These are phyloP conservation scores for Neurospora sp. DNA, from an alignment of 495 filamentous ascomycete genomes.

Conservation along the genomic window DNA sequence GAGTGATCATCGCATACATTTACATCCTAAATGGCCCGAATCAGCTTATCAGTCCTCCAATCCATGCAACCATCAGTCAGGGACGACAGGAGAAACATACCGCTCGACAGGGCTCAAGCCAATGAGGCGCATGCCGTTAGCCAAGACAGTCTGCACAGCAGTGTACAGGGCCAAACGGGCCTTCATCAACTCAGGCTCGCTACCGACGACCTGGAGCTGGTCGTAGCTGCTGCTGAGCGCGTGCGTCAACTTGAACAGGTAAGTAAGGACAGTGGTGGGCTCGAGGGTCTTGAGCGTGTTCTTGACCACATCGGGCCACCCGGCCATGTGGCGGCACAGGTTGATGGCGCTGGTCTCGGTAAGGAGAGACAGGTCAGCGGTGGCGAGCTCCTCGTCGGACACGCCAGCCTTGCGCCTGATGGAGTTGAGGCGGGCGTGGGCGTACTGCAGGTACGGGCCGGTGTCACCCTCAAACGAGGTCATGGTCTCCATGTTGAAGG, in stretches of 20 bases:
- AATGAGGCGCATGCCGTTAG: conserved; percentile 77
- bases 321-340: conserved; percentile 48
- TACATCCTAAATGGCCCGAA: conserved; percentile 16
- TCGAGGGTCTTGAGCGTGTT: conserved; percentile 56
- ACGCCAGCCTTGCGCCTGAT: conserved; percentile 47
- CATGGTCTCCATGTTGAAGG: conserved; percentile 54
- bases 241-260: conserved; percentile 85
- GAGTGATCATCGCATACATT: neutral
- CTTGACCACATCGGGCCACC: conserved; percentile 54
- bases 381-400: conserved; percentile 40
- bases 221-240: conserved; percentile 76
- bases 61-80: neutral
- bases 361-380: conserved; percentile 48
- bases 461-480: conserved; percentile 63
- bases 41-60: neutral
- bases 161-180: conserved; percentile 78
- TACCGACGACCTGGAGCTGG: conserved; percentile 67
- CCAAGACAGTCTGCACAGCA: conserved; percentile 62
- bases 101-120: conserved; percentile 70
- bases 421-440: conserved; percentile 53
- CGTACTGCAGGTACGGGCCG: conserved; percentile 61
- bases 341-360: conserved; percentile 50
- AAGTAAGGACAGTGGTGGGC: conserved; percentile 60
- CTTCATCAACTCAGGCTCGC: conserved; percentile 57
- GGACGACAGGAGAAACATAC: conserved; percentile 9